phyloP scores from a whole-genome alignment of 768 basidiomycete genomes.

The Xerocomus brunneocitrinus region DNA sequence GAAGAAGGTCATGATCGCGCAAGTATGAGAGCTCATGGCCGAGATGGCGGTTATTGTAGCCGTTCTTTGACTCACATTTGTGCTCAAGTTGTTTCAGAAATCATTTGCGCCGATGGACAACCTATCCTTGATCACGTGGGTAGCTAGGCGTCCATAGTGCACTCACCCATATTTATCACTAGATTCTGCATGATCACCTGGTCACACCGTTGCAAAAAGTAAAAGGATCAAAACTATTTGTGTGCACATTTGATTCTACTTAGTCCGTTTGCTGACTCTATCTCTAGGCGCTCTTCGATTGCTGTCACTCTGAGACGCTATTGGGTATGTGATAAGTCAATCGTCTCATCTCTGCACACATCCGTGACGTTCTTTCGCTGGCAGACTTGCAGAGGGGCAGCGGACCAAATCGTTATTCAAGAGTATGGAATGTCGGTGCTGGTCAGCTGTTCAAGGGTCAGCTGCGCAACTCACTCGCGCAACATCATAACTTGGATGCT shows the following conservation, averaged over 20 bases:
- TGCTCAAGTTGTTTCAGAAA: constrained; percentile 12
- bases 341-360: neutral
- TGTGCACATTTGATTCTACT: neutral
- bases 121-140: constrained; percentile 25
- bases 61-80: neutral
- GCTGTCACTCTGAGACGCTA: constrained; percentile 27
- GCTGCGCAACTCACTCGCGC: neutral
- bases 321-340: constrained; percentile 14
- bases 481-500: neutral
- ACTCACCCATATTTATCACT: neutral
- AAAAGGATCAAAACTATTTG: constrained; percentile 20
- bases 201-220: constrained; percentile 15
- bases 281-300: constrained; percentile 26
- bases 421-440: constrained; percentile 10
- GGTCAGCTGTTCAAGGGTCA: constrained; percentile 16
- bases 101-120: constrained; percentile 15
- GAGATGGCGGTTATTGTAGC: constrained; percentile 40
- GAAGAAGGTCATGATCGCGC: constrained; percentile 24
- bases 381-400: constrained; percentile 17
- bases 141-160: neutral
- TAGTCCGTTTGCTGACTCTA: neutral
- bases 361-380: neutral
- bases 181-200: constrained; percentile 21
- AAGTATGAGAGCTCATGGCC: constrained; percentile 41
- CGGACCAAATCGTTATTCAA: constrained; percentile 14